Base-by-base conservation (phyloP, 2,329 filamentous ascomycete species). In the Apiospora rasikravindrae region DNA sequence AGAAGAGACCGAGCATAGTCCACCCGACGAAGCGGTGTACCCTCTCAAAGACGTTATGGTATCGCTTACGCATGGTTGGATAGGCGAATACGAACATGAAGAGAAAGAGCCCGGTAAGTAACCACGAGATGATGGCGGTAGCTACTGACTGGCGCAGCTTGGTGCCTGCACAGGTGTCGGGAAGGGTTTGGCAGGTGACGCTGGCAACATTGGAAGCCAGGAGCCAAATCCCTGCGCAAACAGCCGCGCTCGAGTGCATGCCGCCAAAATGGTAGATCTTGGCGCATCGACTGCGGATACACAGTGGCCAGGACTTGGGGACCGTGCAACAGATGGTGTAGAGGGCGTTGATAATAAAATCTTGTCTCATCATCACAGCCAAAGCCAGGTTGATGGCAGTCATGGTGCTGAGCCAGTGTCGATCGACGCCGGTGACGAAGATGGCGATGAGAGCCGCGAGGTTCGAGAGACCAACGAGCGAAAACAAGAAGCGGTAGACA, bases 21-120 rank as follows among this genome's bases (percentile, higher is more conserved):
- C 93, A 95, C n/a, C 92, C 93, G 6, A 87, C 87, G 80, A 93
- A 94, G 67, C 93, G 91, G 81, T 95, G 93, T 67, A 88, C 88
- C 67, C 88, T 82, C 82, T 95, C 93, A 78, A 94, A 95, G 71
- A 86, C 81, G 81, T 94, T 87, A 83, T 94, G 92, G 72, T 86
- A 83, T 66, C 84, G 86, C 76, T 86, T 84, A 22, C 93, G 89
- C 75, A 94, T 85, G 4, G 80, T 80, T 4, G 93, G 92, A 78
- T 90, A 87, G 1, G 92, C 90, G 71, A 90, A 88, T 53, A 83
- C 81, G 69, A 92, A 86, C 77, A 94, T 91, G 47, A 82, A 77
- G 69, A 88, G 77, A 74, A 93, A 84, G 37, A 93, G 82, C 2
- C 82, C 79, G 64, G 89, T 83, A 53, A 93, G 85, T 53, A 90